Evolutionary conservation across 73 alveolate genomes (phyloP).

Genomic region (Paramecium tetraurelia): DNA sequence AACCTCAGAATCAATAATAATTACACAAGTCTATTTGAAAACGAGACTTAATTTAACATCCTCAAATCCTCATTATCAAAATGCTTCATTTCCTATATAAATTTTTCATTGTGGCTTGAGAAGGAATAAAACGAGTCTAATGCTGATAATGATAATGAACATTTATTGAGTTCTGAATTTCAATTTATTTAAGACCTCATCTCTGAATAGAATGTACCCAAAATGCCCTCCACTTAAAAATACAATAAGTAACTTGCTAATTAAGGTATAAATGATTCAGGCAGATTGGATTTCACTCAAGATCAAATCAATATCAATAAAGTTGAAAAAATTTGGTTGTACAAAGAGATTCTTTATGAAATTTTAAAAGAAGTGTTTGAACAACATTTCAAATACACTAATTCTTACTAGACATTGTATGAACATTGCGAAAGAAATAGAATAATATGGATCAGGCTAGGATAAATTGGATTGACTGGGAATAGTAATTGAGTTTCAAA

Average conservation of each 20-base stretch:
- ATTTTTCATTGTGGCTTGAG: background rate
- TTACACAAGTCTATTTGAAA: background rate
- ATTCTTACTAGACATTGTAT: background rate
- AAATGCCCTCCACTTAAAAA: background rate
- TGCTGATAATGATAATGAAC: background rate
- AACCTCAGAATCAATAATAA: background rate
- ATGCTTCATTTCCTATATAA: background rate
- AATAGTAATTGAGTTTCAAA: background rate
- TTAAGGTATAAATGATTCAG: background rate
- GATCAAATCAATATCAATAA: background rate
- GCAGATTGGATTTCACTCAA: background rate
- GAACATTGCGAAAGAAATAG: constrained; percentile 2
- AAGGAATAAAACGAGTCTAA: background rate
- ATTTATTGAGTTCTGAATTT: background rate
- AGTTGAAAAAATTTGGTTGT: background rate
- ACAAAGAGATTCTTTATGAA: background rate
- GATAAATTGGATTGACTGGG: constrained; percentile 3
- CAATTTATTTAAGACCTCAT: background rate
- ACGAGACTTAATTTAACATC: background rate
- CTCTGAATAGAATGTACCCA: background rate
- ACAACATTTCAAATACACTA: background rate
- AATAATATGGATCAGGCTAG: constrained; percentile 16
- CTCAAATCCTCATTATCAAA: background rate
- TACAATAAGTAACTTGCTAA: background rate
- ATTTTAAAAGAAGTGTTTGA: background rate